Conservation (phyloP, 2,329 filamentous ascomycete genomes). For the Metarhizium robertsii region DNA sequence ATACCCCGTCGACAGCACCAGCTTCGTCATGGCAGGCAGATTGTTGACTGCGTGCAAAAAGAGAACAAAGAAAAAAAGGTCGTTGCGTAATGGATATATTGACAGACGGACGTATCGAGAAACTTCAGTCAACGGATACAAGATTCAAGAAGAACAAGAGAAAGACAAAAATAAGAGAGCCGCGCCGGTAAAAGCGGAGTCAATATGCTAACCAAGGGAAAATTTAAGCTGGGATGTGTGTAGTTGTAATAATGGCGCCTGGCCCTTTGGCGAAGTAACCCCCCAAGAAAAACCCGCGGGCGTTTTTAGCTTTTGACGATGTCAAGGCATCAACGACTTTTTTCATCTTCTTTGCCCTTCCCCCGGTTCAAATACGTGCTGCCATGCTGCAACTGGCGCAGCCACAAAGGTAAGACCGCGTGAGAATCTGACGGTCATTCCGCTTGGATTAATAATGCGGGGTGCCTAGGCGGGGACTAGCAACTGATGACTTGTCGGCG, state of each 20-base stretch:
- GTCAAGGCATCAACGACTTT: neutral
- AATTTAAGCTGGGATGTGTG: neutral
- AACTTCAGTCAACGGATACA: neutral
- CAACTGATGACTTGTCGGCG: neutral
- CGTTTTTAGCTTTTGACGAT: neutral
- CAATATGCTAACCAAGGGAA: neutral
- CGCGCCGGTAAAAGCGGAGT: neutral
- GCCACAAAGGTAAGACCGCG: neutral
- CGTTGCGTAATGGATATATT: neutral
- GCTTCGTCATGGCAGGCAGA: slow-evolving; percentile 52
- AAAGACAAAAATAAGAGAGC: neutral
- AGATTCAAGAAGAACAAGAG: neutral
- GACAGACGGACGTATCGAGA: neutral
- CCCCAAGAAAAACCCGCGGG: neutral
- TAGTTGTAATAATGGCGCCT: neutral
- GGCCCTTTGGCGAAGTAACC: neutral
- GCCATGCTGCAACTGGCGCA: neutral
- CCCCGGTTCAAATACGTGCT: neutral
- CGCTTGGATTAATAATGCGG: neutral
- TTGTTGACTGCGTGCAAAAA: neutral
- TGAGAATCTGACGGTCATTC: neutral
- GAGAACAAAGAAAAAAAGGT: too few relatives aligned
- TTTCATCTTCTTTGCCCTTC: neutral
- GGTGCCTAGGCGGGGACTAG: neutral
- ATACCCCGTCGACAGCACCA: slow-evolving; percentile 80